Base-by-base conservation (phyloP, 2,329 filamentous ascomycete genomes). In the Zymoseptoria ardabiliae region DNA sequence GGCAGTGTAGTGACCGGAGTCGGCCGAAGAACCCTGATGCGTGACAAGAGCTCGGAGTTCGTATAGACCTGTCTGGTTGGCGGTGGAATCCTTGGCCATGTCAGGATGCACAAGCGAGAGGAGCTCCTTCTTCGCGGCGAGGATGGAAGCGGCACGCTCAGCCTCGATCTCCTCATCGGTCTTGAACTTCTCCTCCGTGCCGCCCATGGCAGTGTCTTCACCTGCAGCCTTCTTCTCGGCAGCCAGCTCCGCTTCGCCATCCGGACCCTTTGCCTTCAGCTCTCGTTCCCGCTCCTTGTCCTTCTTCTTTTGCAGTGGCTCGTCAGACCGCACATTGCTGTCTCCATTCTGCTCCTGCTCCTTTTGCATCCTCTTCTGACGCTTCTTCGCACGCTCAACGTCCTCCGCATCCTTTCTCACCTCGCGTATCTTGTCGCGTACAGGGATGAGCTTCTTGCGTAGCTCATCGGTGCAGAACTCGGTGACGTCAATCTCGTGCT, bases 1-100 rank as follows among this genome's bases (percentile, higher is more conserved):
- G 0, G 92, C 88, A 4, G 95, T 99, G 80, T 99, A 99, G 76
- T 99, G 94, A 7, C 94, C 94, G 69, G 93, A 97, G 76, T 99
- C 94, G 20, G 94, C 94, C 72, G 91, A 96, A 60, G 92, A 90
- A 63, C 94, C 94, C 76, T 99, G 94, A 75, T 99, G 94, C 28
- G 95, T 96, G 61, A 99, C 90, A 4, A 99, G 88, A 53, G 90
- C 94, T 23, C 93, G 86, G 51, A 99, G 84, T 77, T 99, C 93
- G 75, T 97, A 99, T 35, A 99, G 81, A 49, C 94, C 94, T 2
- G 92, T 96, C 74, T 93, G 91, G 77, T 97, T 97, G 56, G 90
- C 86, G 20, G 90, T 89, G 17, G 88, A 85, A 70, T 97, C 92
- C 41, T 85, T 81, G 54, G 83, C 82, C 54, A 96, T 80, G 28